Evolutionary conservation across 1,139 yeast species (phyloP).

Genomic region (Scheffersomyces stambukii): DNA sequence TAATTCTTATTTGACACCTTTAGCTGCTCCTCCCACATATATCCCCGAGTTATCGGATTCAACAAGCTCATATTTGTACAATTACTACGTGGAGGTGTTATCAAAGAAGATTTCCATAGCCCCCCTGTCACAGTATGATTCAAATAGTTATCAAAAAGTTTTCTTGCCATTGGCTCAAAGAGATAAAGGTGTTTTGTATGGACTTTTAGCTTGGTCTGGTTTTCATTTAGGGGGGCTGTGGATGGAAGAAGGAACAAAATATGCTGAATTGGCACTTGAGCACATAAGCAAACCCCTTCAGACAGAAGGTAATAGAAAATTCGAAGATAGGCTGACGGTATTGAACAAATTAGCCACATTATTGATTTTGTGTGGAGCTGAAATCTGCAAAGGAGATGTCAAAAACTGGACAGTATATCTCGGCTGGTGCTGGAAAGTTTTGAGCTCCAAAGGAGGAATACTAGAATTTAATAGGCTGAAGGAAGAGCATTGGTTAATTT

Average conservation of each 20-base stretch:
- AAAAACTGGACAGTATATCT: slow-evolving; percentile 62
- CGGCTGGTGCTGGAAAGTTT: slow-evolving; percentile 57
- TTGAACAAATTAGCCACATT: slow-evolving; percentile 58
- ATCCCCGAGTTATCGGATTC: slow-evolving; percentile 17
- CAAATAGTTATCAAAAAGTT: slow-evolving; percentile 68
- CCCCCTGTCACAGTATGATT: slow-evolving; percentile 47
- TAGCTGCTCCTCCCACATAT: slow-evolving; percentile 12
- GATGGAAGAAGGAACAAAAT: slow-evolving; percentile 41
- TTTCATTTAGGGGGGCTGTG: slow-evolving; percentile 53
- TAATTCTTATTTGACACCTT: slow-evolving; percentile 18
- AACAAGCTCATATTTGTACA: slow-evolving; percentile 40
- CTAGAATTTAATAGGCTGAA: slow-evolving; percentile 50
- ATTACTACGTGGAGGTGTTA: slow-evolving; percentile 60
- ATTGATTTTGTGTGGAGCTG: slow-evolving; percentile 65
- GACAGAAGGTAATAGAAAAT: slow-evolving; percentile 4
- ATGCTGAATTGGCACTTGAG: slow-evolving; percentile 43
- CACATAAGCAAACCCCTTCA: slow-evolving; percentile 28
- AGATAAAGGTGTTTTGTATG: slow-evolving; percentile 64
- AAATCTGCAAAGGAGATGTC: slow-evolving; percentile 74
- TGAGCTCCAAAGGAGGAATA: slow-evolving; percentile 56
- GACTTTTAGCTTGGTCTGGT: slow-evolving; percentile 76
- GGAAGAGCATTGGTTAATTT: slow-evolving; percentile 67
- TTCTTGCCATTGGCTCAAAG: slow-evolving; percentile 74
- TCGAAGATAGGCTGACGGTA: slow-evolving; percentile 15
- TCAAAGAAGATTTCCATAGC: slow-evolving; percentile 61